phyloP scores from a whole-genome alignment of 2,329 filamentous ascomycete species.

The Neobulgaria alba region DNA sequence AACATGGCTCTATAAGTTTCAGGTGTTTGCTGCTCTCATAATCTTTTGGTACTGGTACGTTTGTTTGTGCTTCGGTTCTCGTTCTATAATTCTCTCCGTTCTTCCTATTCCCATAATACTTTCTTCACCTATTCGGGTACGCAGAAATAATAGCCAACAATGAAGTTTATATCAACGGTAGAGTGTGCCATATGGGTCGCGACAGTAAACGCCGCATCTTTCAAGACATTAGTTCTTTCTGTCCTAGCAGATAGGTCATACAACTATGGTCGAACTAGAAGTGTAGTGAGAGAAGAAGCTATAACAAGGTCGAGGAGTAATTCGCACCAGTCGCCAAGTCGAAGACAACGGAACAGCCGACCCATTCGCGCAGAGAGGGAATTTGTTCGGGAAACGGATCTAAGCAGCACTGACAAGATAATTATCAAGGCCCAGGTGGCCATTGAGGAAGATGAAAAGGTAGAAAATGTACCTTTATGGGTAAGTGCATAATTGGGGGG shows the following conservation, averaged over 20 bases:
- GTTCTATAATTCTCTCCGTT: background rate
- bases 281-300: background rate
- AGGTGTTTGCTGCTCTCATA: too few relatives aligned
- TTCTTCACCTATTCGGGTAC: background rate
- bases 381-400: background rate
- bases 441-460: background rate
- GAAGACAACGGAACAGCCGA: background rate
- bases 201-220: background rate
- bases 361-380: background rate
- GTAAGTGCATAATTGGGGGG: background rate
- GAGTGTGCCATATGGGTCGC: background rate
- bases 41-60: background rate
- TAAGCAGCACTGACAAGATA: background rate
- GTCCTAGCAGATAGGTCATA: background rate
- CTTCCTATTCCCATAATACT: background rate
- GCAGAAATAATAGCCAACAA: background rate
- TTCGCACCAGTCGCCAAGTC: background rate
- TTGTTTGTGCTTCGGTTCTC: background rate
- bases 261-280: background rate
- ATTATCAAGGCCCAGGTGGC: background rate
- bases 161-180: background rate
- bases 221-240: background rate
- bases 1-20: too few relatives aligned
- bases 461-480: background rate
- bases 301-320: background rate